Base-by-base conservation (phyloP, 768 basidiomycete species). In the Amylocystis lapponica region DNA sequence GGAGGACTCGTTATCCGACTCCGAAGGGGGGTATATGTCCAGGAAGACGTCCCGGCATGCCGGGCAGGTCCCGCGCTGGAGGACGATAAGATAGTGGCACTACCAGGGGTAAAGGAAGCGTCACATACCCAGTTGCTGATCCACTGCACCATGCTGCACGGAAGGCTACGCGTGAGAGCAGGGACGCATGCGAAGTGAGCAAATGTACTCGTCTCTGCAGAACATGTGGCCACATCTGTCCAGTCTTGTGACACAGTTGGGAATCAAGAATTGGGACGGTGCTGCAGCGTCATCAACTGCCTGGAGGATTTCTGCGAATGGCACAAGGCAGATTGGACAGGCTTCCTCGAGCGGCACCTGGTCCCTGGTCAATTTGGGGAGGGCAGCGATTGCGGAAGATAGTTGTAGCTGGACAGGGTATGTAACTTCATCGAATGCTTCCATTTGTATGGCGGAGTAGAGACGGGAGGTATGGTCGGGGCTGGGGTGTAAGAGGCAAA, bases 1-100 rank as follows among this genome's bases (percentile, higher is more conserved):
- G 12, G 76, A 79, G 3, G 77, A 81, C 54, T 81, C 83, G 55
- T 74, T 70, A 51, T 82, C 82, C 10, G 74, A 72, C 26, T 78
- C 74, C 2, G 71, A 66, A 2, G 66, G 65, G 1, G 72, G 71
- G 4, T 58, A 62, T 29, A 82, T 69, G 39, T 78, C 72, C 29
- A 81, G 62, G 60, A 85, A 84, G 5, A 64, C 58, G 45, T 76
- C 64, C 23, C 83, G 67, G 57, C 83, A 86, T 4, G 81, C 75
- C 13, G 83, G 83, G 50, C 84, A 86, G 51, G 68, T 83, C 12
- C 83, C 83, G 51, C 84, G 83, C 81, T 83, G 47, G 4, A 56
- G 16, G 26, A 20, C 25, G 17, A 43, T n/a, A 35, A 32, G 19
- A 19, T 12, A 48, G 32, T 39, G 47, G 62, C 66, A 21, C 63